phyloP scores from a whole-genome alignment of 148 eudicot genomes.

The Spergularia marina region DNA sequence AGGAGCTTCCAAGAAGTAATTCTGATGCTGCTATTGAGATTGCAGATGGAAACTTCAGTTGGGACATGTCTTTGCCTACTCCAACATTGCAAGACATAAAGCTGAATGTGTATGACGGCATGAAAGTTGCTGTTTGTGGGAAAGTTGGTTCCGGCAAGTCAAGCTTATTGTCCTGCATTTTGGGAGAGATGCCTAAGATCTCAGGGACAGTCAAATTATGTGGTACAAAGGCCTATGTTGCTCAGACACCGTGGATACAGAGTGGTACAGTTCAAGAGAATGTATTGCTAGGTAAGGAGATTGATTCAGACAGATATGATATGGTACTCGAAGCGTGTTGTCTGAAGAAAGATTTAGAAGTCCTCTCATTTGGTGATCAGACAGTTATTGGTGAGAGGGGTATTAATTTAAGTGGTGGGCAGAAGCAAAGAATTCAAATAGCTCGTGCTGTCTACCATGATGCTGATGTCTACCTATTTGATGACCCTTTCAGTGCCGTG shows the following conservation, averaged over 20 bases:
- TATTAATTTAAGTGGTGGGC: background rate
- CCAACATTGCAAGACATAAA: conserved; percentile 29
- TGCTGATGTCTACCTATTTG: conserved; percentile 6
- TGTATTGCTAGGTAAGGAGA: conserved; percentile 38
- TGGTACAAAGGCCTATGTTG: conserved; percentile 40
- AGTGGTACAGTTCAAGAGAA: conserved; percentile 43
- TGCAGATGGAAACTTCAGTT: conserved; percentile 33
- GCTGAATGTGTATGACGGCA: conserved; percentile 15
- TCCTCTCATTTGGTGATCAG: conserved; percentile 45
- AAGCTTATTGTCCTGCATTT: conserved; percentile 39
- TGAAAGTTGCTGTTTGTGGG: conserved; percentile 39
- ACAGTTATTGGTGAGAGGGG: conserved; percentile 50
- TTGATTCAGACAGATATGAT: conserved; percentile 32
- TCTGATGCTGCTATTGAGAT: conserved; percentile 38
- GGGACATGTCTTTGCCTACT: conserved; percentile 27
- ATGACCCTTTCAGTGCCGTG: conserved; percentile 47
- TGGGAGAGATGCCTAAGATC: conserved; percentile 42
- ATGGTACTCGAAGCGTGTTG: conserved; percentile 42
- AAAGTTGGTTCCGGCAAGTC: conserved; percentile 48
- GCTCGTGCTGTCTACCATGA: conserved; percentile 14
- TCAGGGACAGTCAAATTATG: conserved; percentile 31
- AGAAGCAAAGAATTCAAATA: background rate
- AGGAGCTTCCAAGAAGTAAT: conserved; percentile 30
- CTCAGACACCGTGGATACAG: conserved; percentile 50
- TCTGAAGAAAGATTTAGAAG: conserved; percentile 38